Evolutionary conservation across 2,329 filamentous ascomycete genomes (phyloP).

Genomic region (Diaporthe aspalathi): DNA sequence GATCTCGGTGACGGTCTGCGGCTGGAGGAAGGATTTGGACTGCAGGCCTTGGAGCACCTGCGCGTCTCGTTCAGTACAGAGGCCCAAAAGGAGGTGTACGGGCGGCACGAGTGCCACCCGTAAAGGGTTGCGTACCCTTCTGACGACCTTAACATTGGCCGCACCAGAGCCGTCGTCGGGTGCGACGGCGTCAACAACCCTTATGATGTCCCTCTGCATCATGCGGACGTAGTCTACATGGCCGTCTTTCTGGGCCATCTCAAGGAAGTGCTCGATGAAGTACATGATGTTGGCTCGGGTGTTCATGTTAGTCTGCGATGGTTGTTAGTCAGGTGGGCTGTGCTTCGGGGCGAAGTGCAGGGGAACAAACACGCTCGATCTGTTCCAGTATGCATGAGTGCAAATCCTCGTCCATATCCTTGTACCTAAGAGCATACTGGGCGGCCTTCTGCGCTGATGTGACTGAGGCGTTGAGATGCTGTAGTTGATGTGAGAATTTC

Average conservation of each 20-base stretch:
- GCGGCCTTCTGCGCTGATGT: constrained; percentile 92
- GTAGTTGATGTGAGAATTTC: constrained; percentile 91
- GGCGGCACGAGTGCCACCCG: not conserved
- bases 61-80: not conserved
- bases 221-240: constrained; percentile 88
- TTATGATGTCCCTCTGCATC: constrained; percentile 92
- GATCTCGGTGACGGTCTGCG: constrained; percentile 80
- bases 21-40: constrained; percentile 77
- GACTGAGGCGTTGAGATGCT: constrained; percentile 90
- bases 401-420: constrained; percentile 95
- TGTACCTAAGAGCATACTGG: constrained; percentile 92
- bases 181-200: constrained; percentile 91
- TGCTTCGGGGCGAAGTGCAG: not conserved
- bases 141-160: constrained; percentile 92
- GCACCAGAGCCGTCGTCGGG: constrained; percentile 88
- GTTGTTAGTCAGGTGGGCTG: constrained; percentile 36
- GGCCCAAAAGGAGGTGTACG: too few species aligned
- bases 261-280: constrained; percentile 95
- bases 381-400: constrained; percentile 98
- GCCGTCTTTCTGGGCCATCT: constrained; percentile 81
- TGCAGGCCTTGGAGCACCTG: constrained; percentile 78
- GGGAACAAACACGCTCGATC: constrained; percentile 76
- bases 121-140: constrained; percentile 67
- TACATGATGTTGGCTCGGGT: constrained; percentile 99
- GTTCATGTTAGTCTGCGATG: constrained; percentile 86